Evolutionary conservation across 768 basidiomycete species (phyloP).

Genomic region (Leccinum fibrillosum): DNA sequence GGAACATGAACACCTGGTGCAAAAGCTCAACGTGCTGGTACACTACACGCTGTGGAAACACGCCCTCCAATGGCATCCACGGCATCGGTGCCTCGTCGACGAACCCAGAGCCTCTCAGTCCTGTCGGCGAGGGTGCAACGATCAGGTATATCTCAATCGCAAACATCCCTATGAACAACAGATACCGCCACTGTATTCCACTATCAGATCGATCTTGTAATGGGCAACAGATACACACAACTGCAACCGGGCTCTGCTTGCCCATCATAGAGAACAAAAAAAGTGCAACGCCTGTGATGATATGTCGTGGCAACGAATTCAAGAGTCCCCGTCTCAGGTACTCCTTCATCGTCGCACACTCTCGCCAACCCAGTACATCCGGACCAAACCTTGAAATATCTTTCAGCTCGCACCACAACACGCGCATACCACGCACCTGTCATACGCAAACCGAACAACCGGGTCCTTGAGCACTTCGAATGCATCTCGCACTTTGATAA

Average conservation of each 20-base stretch:
- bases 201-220: conserved; percentile 11
- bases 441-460: conserved; percentile 78
- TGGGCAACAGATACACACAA: conserved; percentile 46
- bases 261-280: conserved; percentile 64
- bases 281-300: conserved; percentile 54
- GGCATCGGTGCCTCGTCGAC: conserved; percentile 13
- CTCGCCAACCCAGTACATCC: conserved; percentile 62
- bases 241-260: conserved; percentile 55
- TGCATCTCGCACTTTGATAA: conserved; percentile 68
- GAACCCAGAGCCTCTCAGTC: conserved; percentile 16
- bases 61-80: conserved; percentile 32
- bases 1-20: conserved; percentile 73
- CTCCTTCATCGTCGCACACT: conserved; percentile 66
- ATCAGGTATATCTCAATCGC: conserved; percentile 64
- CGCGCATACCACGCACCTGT: conserved; percentile 50
- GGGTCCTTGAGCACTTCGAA: conserved; percentile 81
- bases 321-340: conserved; percentile 66
- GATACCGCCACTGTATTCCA: conserved; percentile 68
- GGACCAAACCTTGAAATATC: conserved; percentile 64
- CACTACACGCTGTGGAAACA: conserved; percentile 64
- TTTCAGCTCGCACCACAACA: background rate
- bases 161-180: conserved; percentile 61
- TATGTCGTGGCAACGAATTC: conserved; percentile 62
- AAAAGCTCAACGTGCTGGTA: conserved; percentile 78
- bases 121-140: conserved; percentile 41